A percentile compares a stretch with the other conserved stretches of the same genome.
Conservation (phyloP, 129 eudicot genomes). For the Tagetes patula region DNA sequence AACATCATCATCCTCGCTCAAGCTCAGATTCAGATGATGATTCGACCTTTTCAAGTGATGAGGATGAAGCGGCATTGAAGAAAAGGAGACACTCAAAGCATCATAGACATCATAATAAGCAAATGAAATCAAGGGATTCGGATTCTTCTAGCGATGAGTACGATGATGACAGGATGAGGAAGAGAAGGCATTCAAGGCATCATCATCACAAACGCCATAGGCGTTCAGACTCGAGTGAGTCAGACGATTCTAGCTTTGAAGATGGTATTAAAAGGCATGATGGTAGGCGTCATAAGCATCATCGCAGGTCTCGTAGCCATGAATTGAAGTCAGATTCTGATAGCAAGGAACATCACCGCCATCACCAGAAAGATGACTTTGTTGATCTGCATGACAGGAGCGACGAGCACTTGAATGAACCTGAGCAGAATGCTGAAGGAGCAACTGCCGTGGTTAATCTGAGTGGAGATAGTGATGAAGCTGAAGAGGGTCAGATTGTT, state of each 20-base stretch:
- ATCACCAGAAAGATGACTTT: constrained; percentile 3
- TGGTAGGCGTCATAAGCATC: constrained; percentile 50
- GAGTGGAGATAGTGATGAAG: constrained; percentile 20
- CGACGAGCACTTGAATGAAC: constrained; percentile 6
- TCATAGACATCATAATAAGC: constrained; percentile 34
- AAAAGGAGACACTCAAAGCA: constrained; percentile 40
- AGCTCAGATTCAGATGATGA: constrained; percentile 36
- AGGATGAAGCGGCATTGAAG: constrained; percentile 34
- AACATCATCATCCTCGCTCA: constrained; percentile 31
- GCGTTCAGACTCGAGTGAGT: constrained; percentile 33
- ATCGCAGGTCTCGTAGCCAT: constrained; percentile 44
- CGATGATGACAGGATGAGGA: constrained; percentile 33
- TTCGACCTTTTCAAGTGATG: constrained; percentile 35
- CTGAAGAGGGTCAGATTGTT: constrained; percentile 35
- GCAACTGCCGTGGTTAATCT: neutral
- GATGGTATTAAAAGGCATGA: constrained; percentile 35
- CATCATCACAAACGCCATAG: constrained; percentile 42
- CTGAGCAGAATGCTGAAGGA: constrained; percentile 33
- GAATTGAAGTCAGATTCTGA: constrained; percentile 39
- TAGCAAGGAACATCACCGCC: constrained; percentile 24
- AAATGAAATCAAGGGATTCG: constrained; percentile 35
- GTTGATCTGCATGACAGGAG: constrained; percentile 19
- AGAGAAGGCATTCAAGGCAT: constrained; percentile 39
- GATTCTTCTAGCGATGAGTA: constrained; percentile 47
- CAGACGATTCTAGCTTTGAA: constrained; percentile 54